Conservation (phyloP, 2,329 filamentous ascomycete species). For the Microdochium bolleyi region DNA sequence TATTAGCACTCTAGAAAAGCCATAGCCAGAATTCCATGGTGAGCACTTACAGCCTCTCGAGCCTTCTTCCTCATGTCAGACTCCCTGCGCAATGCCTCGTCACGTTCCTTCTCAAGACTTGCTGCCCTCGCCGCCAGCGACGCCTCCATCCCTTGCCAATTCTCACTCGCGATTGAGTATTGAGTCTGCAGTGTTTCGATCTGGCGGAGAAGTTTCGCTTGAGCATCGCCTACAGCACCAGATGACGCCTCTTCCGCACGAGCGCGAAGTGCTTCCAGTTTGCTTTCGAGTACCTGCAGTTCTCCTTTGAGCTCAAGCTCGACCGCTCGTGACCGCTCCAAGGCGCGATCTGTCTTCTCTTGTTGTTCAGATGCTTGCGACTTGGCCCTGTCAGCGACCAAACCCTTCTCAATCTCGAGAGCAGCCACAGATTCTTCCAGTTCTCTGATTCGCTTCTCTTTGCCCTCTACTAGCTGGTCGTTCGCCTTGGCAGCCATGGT, state of each 20-base stretch:
- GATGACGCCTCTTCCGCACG: constrained; percentile 86
- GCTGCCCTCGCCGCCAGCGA: constrained; percentile 72
- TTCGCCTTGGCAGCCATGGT: constrained; percentile 58
- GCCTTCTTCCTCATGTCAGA: constrained; percentile 84
- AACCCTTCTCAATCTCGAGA: constrained; percentile 71
- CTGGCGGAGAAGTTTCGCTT: constrained; percentile 84
- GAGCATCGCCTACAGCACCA: constrained; percentile 70
- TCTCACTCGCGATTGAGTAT: constrained; percentile 87
- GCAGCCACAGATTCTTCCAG: constrained; percentile 52
- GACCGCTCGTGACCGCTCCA: constrained; percentile 57
- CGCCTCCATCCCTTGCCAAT: constrained; percentile 94
- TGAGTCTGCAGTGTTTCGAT: constrained; percentile 94
- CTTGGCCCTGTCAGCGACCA: constrained; percentile 57
- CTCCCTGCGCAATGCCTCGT: constrained; percentile 77
- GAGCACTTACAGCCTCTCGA: constrained; percentile 65
- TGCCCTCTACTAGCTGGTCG: constrained; percentile 59
- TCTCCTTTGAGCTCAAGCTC: constrained; percentile 80
- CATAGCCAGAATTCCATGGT: not conserved
- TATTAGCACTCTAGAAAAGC: not conserved
- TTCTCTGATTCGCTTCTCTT: constrained; percentile 42
- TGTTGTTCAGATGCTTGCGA: constrained; percentile 64
- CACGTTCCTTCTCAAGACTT: constrained; percentile 80
- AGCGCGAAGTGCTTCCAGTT: constrained; percentile 78
- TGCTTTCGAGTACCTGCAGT: constrained; percentile 69
- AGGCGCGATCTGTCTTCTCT: constrained; percentile 65